Base-by-base conservation (phyloP, 2,329 filamentous ascomycete species). In the Phaeosphaeria sp. region DNA sequence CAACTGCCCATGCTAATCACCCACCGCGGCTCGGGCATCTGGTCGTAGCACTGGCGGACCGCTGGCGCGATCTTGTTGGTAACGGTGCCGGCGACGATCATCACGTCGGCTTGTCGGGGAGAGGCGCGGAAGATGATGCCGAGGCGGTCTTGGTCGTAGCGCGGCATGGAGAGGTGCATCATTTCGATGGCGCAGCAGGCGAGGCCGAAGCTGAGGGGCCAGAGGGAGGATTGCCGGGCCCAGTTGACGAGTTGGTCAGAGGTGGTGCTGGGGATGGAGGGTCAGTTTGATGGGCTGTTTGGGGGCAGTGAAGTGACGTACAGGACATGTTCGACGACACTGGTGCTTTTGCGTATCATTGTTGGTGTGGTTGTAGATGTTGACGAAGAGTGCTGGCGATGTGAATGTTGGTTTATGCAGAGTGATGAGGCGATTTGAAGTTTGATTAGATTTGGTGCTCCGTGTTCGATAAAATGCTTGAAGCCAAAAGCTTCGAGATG, bases 61-160 rank as follows among this genome's bases (percentile, higher is more conserved):
- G 93, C 93, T 1, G 93, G 92, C 0, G 92, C 92, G 92, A 97
- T 97, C 84, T 97, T 97, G 84, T 97, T 97, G 68, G 92, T 96
- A 60, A 97, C 86, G 27, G 93, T 97, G 57, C 93, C 93, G 24
- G 93, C 92, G 30, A 97, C 93, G 71, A 97, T 95, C 92, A 97
- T 96, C 65, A 96, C 90, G 78, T 97, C 93, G 56, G 92, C 92
- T 80, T 96, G 92, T 63, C 92, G 90, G 3, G 92, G 92, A 8
- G 91, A 94, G 57, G 92, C 92, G 72, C 92, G 89, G 86, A 96
- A 96, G 78, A 96, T 96, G 76, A 96, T 96, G 70, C 92, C 92
- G 55, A 95, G 84, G 47, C 92, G 88, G 81, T 96, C 92, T 76
- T 95, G 91, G 74, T 96, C 92, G 86, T 96, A 96, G 36, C 92